These are phyloP conservation scores for Drechmeria coniospora DNA, from an alignment of 2,329 filamentous ascomycete species.

Conservation along the genomic window DNA sequence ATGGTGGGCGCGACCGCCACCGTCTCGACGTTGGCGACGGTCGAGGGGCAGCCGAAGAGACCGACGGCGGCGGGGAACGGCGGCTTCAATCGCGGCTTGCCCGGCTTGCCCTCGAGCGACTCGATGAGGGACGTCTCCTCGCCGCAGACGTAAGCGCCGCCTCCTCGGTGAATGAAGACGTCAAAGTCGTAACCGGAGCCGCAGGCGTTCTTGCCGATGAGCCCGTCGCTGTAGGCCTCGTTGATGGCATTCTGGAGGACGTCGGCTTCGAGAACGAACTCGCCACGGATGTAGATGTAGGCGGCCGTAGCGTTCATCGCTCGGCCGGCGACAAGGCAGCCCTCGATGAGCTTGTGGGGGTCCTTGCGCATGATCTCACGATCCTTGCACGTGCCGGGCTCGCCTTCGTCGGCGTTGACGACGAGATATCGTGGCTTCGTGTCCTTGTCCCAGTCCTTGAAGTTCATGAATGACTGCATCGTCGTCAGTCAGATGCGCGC, in stretches of 20 bases:
- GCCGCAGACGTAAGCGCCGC: constrained; percentile 93
- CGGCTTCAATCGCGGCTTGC: constrained; percentile 96
- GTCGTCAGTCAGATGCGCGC: constrained; percentile 3
- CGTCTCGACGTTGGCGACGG: constrained; percentile 96
- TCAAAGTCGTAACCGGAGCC: constrained; percentile 96
- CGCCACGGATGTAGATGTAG: constrained; percentile 98
- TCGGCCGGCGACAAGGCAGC: constrained; percentile 86
- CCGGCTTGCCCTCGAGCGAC: constrained; percentile 94
- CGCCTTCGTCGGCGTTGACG: constrained; percentile 96
- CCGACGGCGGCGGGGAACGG: constrained; percentile 95
- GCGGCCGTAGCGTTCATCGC: constrained; percentile 98
- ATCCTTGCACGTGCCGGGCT: constrained; percentile 98
- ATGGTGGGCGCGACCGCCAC: constrained; percentile 92
- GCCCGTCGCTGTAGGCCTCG: constrained; percentile 85
- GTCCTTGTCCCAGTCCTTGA: constrained; percentile 99
- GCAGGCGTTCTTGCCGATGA: constrained; percentile 98
- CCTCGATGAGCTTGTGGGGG: constrained; percentile 96
- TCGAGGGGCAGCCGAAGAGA: constrained; percentile 94
- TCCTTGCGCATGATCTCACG: constrained; percentile 99
- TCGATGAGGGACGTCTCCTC: constrained; percentile 98
- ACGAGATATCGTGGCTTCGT: constrained; percentile 90
- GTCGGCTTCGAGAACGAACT: constrained; percentile 92
- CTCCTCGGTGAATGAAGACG: constrained; percentile 89
- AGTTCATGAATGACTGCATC: constrained; percentile 93
- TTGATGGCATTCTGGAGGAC: constrained; percentile 92